Evolutionary conservation across 768 basidiomycete genomes (phyloP).

Genomic region (Cystobasidiopsis lactophilus): DNA sequence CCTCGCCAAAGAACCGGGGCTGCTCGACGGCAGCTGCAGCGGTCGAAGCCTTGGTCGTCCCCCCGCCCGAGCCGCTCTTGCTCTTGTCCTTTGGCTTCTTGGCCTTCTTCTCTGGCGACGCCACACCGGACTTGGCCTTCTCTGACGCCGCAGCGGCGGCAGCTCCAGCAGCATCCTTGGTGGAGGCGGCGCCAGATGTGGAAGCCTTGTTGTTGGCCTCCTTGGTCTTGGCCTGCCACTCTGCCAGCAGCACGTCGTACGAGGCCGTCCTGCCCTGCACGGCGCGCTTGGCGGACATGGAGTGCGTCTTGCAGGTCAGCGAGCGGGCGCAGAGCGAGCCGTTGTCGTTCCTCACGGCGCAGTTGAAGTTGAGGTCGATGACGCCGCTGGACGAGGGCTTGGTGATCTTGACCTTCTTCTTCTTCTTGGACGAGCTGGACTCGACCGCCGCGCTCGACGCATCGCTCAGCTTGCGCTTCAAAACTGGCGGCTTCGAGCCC

Average conservation of each 20-base stretch:
- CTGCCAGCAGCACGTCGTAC: constrained; percentile 70
- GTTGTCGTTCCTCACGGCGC: constrained; percentile 95
- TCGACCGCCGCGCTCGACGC: too few species aligned
- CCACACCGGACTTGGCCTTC: constrained; percentile 43
- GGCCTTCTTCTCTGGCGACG: constrained; percentile 42
- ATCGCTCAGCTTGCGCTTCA: too few species aligned
- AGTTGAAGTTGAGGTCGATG: constrained; percentile 73
- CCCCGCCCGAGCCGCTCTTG: too few species aligned
- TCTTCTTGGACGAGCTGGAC: too few species aligned
- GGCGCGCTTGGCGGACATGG: constrained; percentile 85
- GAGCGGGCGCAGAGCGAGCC: constrained; percentile 63
- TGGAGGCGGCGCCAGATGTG: background rate
- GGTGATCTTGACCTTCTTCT: too few species aligned
- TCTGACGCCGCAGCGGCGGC: background rate
- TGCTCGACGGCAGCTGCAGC: constrained; percentile 1
- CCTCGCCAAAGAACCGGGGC: constrained; percentile 14
- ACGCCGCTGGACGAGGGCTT: too few species aligned
- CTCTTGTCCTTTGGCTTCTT: constrained; percentile 7
- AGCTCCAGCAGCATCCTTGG: background rate
- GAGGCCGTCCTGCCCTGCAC: constrained; percentile 61
- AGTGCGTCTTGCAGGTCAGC: constrained; percentile 92
- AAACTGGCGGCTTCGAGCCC: too few species aligned
- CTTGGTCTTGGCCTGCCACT: constrained; percentile 37
- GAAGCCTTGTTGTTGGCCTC: constrained; percentile 19
- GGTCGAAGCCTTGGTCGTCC: too few species aligned